Conservation (phyloP, 441 rosid species). For the Erodium moschatum region DNA sequence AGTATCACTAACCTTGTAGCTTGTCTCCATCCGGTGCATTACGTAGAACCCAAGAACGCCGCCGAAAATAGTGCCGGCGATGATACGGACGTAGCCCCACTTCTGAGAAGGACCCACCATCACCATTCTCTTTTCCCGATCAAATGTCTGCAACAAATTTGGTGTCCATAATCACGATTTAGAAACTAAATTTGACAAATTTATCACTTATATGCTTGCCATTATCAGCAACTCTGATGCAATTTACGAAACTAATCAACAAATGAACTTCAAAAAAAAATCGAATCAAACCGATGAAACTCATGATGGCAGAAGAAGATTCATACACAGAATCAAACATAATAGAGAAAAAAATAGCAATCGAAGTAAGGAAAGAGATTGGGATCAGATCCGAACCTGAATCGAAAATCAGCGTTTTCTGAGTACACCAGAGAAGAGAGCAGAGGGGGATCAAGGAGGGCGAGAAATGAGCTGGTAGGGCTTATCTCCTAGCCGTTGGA, state of each 20-base stretch:
- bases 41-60: slow-evolving; percentile 86
- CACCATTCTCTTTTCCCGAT: slow-evolving; percentile 28
- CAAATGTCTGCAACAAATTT: no score
- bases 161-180: no score
- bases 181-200: no score
- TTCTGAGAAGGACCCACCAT: slow-evolving; percentile 28
- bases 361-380: neutral
- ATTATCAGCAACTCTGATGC: neutral
- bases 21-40: slow-evolving; percentile 71
- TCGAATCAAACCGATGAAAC: neutral
- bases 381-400: slow-evolving; percentile 3
- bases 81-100: slow-evolving; percentile 77
- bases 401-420: neutral
- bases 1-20: slow-evolving; percentile 46
- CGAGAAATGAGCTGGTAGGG: neutral
- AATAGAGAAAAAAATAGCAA: neutral
- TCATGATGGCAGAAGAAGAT: neutral
- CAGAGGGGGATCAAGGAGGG: neutral
- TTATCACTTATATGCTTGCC: neutral
- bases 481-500: neutral
- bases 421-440: neutral
- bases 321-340: neutral
- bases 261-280: neutral
- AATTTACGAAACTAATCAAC: neutral
- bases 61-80: slow-evolving; percentile 67